Evolutionary conservation across 768 basidiomycete genomes (phyloP), one percentile per base, ranked within the genome.

Genomic region (Pleurotus salmoneostramineus): DNA sequence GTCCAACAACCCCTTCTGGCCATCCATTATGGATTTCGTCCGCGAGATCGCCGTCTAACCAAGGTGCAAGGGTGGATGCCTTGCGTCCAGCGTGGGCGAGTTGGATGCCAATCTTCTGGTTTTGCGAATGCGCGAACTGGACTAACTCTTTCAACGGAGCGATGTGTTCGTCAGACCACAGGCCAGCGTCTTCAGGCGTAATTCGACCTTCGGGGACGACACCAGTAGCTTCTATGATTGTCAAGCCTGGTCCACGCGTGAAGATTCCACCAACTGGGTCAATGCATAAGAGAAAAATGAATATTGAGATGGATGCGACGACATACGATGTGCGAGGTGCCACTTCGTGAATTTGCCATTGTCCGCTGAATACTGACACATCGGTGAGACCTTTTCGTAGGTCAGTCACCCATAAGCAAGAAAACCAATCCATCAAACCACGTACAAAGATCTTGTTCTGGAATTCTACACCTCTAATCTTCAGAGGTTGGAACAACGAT

Each of bases 21-120:
- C 79, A 82, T 12, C 85, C 85, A n/a, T 76, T 77, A 3, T 66
- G 65, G 7, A 69, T 70, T 42, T 70, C 70, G 0, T 67, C 62
- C 3, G 80, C 80, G 10, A 63, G 40, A 12, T 69, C 69, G 12
- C 59, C 68, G 33, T 70, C 56, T 33, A 88, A 65, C 86, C 87
- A 91, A 0, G 88, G 85, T 0, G 83, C 79, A 12, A 80, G 67
- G 0, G 78, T 84, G 6, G 83, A 84, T 0, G 82, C 88, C 67
- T 91, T 92, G 14, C 89, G 76, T 0, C 91, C 90, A 0, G 88
- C 87, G 61, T 93, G 90, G 0, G 80, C 85, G n/a, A 92, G 78
- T 62, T 93, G 91, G 56, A 91, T 85, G 6, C 75, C 90, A 17
- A 91, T 80, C 50, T 85, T 84, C 65, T 87, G 83, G 48, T 77